Percentiles rank a stretch among this genome's conserved stretches.
Conservation (phyloP, 108 stramenopile species). For the Skeletonema marinoi region DNA sequence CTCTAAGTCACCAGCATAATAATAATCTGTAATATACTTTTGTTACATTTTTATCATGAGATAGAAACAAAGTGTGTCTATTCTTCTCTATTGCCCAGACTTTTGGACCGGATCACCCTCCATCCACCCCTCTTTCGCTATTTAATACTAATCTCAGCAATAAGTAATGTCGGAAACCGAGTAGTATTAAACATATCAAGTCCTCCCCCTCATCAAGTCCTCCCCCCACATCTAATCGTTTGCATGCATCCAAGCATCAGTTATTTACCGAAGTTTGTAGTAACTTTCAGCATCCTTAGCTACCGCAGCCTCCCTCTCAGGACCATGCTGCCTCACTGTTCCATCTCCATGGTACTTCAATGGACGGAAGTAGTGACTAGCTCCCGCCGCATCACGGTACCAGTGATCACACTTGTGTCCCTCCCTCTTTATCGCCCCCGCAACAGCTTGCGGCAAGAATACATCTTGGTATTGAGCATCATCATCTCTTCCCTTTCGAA, state of each 20-base stretch:
- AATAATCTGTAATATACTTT: neutral
- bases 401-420: constrained; percentile 76
- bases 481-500: constrained; percentile 64
- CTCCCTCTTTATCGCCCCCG: constrained; percentile 61
- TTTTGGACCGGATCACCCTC: neutral
- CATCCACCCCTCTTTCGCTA: neutral
- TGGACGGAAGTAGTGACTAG: constrained; percentile 85
- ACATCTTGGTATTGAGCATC: constrained; percentile 87
- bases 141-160: neutral
- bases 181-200: neutral
- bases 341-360: constrained; percentile 90
- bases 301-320: constrained; percentile 56
- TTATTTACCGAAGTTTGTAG: constrained; percentile 79
- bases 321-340: constrained; percentile 80
- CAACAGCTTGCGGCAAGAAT: constrained; percentile 82
- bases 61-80: neutral
- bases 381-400: constrained; percentile 67
- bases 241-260: neutral
- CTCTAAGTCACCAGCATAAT: neutral
- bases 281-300: constrained; percentile 63
- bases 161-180: no score
- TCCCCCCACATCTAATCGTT: neutral
- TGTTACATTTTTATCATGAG: constrained; percentile 2
- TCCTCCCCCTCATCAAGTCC: neutral
- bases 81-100: neutral